Evolutionary conservation across 2,329 filamentous ascomycete species (phyloP), one percentile per base, ranked within the genome.

Genomic region (Westerdykella sp.): DNA sequence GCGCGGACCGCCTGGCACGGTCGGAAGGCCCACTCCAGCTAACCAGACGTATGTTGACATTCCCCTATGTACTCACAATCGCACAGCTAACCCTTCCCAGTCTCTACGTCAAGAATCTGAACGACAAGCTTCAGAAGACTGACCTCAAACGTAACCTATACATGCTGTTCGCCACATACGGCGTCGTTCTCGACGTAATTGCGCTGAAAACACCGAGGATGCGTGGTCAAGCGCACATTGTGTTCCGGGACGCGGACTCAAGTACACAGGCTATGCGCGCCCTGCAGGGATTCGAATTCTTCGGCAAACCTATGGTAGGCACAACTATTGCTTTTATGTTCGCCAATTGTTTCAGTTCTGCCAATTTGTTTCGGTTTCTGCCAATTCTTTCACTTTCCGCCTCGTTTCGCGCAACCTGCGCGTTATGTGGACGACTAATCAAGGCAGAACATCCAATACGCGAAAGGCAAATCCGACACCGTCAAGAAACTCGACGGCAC

Each of bases 151-250:
- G 87, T 37, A 84, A 85, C 5, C 77, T 98, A 23, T 98, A 98
- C 71, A 86, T 89, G 67, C 78, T 97, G 11, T 97, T 97, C 67
- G 88, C 89, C 10, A 95, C 89, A 12, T 95, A 95, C 64, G 93
- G 93, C 34, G 82, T 88, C 1, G 85, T 98, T 13, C 79, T 98
- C 45, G 93, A 98, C 64, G 80, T 98, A 15, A 85, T 96, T 39
- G 87, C 87, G 23, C 75, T 96, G 56, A 94, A 89, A 72, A 95
- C 87, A 1, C 76, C 77, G 66, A 88, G 88, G 71, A 96, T 97
- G 90, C 84, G 93, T 39, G 93, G 93, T 3, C 93, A 98, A 69
- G 93, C 93, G 48, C 93, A 97, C 61, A 74, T 98, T 47, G 85
- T 93, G 12, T 97, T 89, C 66, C 80, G 87, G 45, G 91, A 98